Percentiles rank a stretch among this genome's conserved stretches.
Conservation (phyloP, 2,329 filamentous ascomycete genomes). For the Sporothrix sp. region DNA sequence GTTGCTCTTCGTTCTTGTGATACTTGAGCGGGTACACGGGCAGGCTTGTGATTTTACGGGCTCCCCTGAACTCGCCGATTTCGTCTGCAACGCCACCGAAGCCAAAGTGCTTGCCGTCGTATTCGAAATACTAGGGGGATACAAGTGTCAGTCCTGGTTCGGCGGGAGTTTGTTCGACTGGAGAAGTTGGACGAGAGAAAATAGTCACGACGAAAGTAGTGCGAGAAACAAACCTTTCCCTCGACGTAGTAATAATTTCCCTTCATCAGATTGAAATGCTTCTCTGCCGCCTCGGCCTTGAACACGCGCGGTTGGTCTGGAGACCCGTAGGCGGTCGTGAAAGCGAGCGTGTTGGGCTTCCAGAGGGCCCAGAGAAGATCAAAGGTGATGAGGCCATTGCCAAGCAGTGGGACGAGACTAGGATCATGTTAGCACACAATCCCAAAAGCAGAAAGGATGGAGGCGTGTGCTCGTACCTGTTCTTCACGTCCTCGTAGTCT, state of each 20-base stretch:
- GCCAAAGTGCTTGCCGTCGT: constrained; percentile 78
- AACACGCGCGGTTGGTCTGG: constrained; percentile 70
- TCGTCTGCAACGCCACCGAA: constrained; percentile 61
- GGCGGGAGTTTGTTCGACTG: too few species aligned
- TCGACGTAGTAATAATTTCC: constrained; percentile 70
- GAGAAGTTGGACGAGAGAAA: too few species aligned
- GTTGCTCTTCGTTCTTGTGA: constrained; percentile 58
- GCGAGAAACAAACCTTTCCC: constrained; percentile 37
- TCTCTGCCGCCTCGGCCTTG: constrained; percentile 67
- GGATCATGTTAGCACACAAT: background rate
- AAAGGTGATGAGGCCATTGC: constrained; percentile 77
- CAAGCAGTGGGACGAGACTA: constrained; percentile 68
- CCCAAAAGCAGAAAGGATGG: background rate
- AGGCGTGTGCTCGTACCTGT: constrained; percentile 30
- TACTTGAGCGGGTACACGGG: constrained; percentile 69
- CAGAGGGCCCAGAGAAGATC: constrained; percentile 82
- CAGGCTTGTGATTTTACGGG: constrained; percentile 71
- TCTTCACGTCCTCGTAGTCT: constrained; percentile 70
- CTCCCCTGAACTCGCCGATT: constrained; percentile 67
- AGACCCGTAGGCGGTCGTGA: constrained; percentile 66
- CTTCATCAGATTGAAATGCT: constrained; percentile 57
- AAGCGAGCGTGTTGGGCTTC: constrained; percentile 76
- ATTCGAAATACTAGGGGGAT: constrained; percentile 59
- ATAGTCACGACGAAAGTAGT: background rate
- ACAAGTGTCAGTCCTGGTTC: too few species aligned